Conservation (phyloP, 306 rosid species). For the Lathyrus oleraceus region DNA sequence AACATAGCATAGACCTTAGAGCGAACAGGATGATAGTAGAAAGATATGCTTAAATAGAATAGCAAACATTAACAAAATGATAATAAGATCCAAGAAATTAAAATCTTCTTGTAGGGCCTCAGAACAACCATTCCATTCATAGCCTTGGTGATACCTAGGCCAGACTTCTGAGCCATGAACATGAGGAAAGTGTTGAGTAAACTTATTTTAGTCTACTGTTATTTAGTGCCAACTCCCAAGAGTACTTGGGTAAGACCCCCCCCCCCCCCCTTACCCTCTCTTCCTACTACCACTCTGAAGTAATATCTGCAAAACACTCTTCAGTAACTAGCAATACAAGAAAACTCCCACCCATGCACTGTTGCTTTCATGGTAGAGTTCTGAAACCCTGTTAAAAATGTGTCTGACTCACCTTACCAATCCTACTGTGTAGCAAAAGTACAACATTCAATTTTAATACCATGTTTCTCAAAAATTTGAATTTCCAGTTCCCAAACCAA, state of each 20-base stretch:
- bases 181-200: background rate
- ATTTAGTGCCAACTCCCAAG: background rate
- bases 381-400: constrained; percentile 5
- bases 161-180: constrained; percentile 17
- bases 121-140: background rate
- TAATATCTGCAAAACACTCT: too few species aligned
- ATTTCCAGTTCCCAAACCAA: background rate
- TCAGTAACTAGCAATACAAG: constrained; percentile 8
- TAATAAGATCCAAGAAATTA: background rate
- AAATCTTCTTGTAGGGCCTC: background rate
- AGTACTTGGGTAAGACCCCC: constrained; percentile 5
- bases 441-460: constrained; percentile 14
- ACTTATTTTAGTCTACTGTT: constrained; percentile 9
- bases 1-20: background rate
- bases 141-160: background rate
- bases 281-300: too few species aligned
- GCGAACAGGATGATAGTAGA: background rate
- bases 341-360: constrained; percentile 16
- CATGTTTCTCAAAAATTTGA: background rate
- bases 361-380: background rate
- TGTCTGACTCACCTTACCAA: constrained; percentile 19
- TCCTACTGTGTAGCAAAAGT: background rate
- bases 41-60: background rate
- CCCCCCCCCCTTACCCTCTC: too few species aligned
- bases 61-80: constrained; percentile 12